Evolutionary conservation across 306 rosid genomes (phyloP).

Genomic region (Rosa lucieae): DNA sequence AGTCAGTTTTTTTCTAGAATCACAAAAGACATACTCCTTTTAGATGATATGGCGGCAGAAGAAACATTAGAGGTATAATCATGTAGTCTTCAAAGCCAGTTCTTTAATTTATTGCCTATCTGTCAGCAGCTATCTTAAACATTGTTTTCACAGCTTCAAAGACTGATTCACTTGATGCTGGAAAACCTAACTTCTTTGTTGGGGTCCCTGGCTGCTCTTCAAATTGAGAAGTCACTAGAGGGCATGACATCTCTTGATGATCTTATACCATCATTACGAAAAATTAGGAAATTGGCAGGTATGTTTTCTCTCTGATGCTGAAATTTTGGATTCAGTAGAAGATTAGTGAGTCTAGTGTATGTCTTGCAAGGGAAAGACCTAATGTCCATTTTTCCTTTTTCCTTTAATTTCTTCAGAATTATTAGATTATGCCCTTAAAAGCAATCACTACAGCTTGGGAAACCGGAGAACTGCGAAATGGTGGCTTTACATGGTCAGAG

Average conservation of each 20-base stretch:
- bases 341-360: background rate
- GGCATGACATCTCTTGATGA: slow-evolving; percentile 45
- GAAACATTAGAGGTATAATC: slow-evolving; percentile 80
- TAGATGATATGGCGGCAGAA: slow-evolving; percentile 95
- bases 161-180: slow-evolving; percentile 71
- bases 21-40: slow-evolving; percentile 63
- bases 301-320: slow-evolving; percentile 30
- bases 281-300: slow-evolving; percentile 88
- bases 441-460: slow-evolving; percentile 85
- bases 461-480: slow-evolving; percentile 51
- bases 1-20: slow-evolving; percentile 85
- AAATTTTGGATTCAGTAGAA: slow-evolving; percentile 12
- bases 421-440: slow-evolving; percentile 81
- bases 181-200: slow-evolving; percentile 62
- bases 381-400: background rate
- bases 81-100: background rate
- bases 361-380: slow-evolving; percentile 14
- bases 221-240: slow-evolving; percentile 48
- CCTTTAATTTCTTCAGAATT: slow-evolving; percentile 49
- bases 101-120: slow-evolving; percentile 8
- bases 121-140: slow-evolving; percentile 30
- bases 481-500: slow-evolving; percentile 70
- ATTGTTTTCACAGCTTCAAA: slow-evolving; percentile 61
- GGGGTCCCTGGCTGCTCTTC: slow-evolving; percentile 50
- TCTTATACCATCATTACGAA: slow-evolving; percentile 65